These are phyloP conservation scores for Linum trigynum DNA, from an alignment of 345 rosid species.

Conservation along the genomic window DNA sequence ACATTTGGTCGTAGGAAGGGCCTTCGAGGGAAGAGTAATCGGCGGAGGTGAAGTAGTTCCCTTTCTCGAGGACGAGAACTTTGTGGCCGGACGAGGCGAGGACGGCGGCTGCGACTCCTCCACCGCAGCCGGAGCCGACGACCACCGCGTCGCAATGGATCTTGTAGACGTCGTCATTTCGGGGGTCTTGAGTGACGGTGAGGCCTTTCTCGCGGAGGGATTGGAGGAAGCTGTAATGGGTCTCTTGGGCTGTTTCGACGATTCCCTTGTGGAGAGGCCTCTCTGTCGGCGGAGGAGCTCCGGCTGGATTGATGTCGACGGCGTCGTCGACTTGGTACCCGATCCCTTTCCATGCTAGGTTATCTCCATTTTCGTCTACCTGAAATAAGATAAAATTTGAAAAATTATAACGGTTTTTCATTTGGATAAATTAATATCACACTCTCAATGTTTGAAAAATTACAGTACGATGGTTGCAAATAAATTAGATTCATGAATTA, in stretches of 20 bases:
- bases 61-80: conserved; percentile 77
- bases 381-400: conserved; percentile 14
- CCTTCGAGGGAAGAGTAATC: conserved; percentile 67
- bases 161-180: conserved; percentile 18
- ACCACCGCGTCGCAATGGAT: conserved; percentile 72
- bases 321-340: conserved; percentile 32
- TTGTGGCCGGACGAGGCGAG: conserved; percentile 61
- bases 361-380: conserved; percentile 50
- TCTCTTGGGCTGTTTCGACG: conserved; percentile 43
- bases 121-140: conserved; percentile 89
- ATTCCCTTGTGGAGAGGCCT: conserved; percentile 75
- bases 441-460: too few relatives aligned
- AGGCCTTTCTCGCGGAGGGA: conserved; percentile 57
- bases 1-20: conserved; percentile 38
- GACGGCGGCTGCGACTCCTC: conserved; percentile 86
- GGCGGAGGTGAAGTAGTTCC: conserved; percentile 42
- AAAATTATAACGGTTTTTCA: neutral
- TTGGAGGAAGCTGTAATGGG: conserved; percentile 32
- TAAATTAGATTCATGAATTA: too few relatives aligned
- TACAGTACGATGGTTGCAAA: too few relatives aligned
- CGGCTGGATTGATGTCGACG: conserved; percentile 10
- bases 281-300: conserved; percentile 13
- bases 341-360: conserved; percentile 74
- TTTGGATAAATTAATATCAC: too few relatives aligned
- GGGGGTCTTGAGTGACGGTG: conserved; percentile 21